Percentiles rank a stretch among this genome's conserved stretches.
phyloP scores from a whole-genome alignment of 108 stramenopile species.

The Stephanodiscus triporus region DNA sequence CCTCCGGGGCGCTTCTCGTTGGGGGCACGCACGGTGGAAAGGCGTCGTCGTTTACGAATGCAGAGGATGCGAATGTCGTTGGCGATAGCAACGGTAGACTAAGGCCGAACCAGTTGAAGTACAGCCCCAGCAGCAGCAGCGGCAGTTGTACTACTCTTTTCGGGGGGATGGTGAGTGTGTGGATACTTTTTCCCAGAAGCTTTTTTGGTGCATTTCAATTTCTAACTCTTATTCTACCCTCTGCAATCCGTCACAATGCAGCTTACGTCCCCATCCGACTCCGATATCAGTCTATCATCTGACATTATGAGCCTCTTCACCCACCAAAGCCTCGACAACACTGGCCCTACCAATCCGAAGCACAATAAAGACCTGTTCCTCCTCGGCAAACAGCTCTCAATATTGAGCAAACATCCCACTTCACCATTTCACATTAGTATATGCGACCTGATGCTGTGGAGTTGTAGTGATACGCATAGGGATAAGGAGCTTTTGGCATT shows the following conservation, averaged over 20 bases:
- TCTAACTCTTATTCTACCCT: neutral
- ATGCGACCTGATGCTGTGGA: constrained; percentile 28
- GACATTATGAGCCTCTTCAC: constrained; percentile 45
- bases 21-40: neutral
- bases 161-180: neutral
- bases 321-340: constrained; percentile 36
- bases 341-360: neutral
- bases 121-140: constrained; percentile 32
- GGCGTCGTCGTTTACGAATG: neutral
- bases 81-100: constrained; percentile 8
- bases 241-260: neutral
- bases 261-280: constrained; percentile 27
- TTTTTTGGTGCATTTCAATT: neutral
- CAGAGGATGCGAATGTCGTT: neutral
- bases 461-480: neutral
- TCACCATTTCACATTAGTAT: constrained; percentile 28
- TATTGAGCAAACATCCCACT: constrained; percentile 36
- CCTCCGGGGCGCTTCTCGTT: constrained; percentile 36
- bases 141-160: constrained; percentile 8
- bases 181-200: neutral
- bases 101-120: constrained; percentile 39
- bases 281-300: constrained; percentile 23
- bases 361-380: neutral
- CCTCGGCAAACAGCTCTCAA: constrained; percentile 29
- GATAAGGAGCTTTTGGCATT: constrained; percentile 22